Base-by-base conservation (phyloP, 306 rosid genomes). In the Malus fusca region DNA sequence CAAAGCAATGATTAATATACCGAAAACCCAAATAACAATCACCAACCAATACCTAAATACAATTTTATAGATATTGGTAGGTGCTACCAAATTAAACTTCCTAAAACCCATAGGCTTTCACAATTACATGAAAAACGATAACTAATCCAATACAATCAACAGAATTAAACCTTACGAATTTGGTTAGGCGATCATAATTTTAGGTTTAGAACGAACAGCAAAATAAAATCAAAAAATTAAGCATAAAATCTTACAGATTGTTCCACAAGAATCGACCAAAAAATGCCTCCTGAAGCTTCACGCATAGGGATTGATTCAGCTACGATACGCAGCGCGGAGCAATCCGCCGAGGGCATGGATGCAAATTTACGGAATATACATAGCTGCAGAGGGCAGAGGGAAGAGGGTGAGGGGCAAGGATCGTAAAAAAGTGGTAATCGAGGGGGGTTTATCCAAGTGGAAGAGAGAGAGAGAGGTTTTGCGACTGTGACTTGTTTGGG, bases 401-500 rank as follows among this genome's bases (percentile, higher is more conserved):
- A 23, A 72, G 64, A 69, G 43, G 78, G 19, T 48, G 33, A 22
- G 59, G 77, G 74, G 77, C 23, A 66, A 58, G 81, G 88, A 87
- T 82, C 85, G 87, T 75, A 68, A 77, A 67, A 59, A 65, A 26
- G 23, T 17, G 48, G 17, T 19, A 58, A 70, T 60, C 68, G 74
- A 71, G 44, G 74, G 66, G 58, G 77, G 61, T n/a, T 28, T 62
- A 42, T 42, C 17, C 42, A 40, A 59, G 66, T 5, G 35, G 33
- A 75, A 30, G 66, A 78, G 75, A 72, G 68, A 37, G 58, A 52
- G 8, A 73, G 64, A 46, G 86, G 78, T 75, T 81, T 75, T 66
- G 85, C 46, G 59, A 81, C 71, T 69, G 85, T 72, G 75, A 56
- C 64, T 59, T 67, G 55, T 77, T 60, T 48, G 67, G 73, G 81